phyloP scores from a whole-genome alignment of 257 asterid genomes.

The Scutellaria baicalensis region DNA sequence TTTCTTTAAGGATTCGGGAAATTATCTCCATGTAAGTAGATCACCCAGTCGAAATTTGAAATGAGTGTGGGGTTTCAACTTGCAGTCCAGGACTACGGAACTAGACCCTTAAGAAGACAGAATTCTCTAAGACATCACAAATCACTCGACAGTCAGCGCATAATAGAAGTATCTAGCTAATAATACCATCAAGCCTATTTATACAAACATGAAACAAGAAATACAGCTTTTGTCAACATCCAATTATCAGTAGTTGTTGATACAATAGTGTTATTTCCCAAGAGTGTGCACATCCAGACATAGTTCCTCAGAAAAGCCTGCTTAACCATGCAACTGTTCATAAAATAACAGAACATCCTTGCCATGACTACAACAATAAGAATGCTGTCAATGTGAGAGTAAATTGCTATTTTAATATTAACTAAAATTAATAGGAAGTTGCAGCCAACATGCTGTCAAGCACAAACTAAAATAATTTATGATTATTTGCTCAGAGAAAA shows the following conservation, averaged over 20 bases:
- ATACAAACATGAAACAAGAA: background rate
- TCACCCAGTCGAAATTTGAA: background rate
- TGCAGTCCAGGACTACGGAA: background rate
- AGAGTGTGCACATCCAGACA: conserved; percentile 1
- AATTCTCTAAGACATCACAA: background rate
- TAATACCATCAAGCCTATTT: background rate
- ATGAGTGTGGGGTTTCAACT: too few relatives aligned
- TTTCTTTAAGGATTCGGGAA: background rate
- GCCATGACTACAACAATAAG: background rate
- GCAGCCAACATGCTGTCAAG: background rate
- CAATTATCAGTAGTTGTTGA: background rate
- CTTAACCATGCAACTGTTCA: background rate
- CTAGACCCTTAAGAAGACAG: background rate
- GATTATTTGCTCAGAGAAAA: background rate
- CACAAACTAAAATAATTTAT: background rate
- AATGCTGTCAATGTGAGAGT: background rate
- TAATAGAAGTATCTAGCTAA: background rate
- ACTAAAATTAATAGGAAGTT: background rate
- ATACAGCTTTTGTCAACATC: background rate
- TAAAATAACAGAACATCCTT: background rate
- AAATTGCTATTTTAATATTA: background rate
- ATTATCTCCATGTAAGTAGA: background rate
- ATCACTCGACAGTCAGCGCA: background rate
- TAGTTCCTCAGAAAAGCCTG: conserved; percentile 1
- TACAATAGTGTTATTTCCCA: background rate